Evolutionary conservation across 345 rosid species (phyloP).

Genomic region (Eucalyptus erythrocorys): DNA sequence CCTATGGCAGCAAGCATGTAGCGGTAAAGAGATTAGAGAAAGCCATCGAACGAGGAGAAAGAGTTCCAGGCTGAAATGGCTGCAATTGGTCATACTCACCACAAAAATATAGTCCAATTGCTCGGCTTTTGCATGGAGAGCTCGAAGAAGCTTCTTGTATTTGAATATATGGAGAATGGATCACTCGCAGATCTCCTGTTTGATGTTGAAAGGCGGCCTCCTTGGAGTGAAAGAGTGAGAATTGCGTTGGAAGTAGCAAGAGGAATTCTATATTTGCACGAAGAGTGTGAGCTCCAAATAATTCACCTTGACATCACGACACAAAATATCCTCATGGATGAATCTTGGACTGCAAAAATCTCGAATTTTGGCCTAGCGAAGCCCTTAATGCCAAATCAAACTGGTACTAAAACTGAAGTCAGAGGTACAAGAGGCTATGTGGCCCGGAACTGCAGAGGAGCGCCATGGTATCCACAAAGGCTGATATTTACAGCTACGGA

Average conservation of each 20-base stretch:
- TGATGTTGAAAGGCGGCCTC: neutral
- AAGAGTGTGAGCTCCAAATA: slow-evolving; percentile 1
- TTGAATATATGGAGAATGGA: neutral
- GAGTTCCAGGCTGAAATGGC: slow-evolving; percentile 11
- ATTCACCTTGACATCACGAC: slow-evolving; percentile 9
- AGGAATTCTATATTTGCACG: neutral
- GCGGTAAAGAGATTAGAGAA: slow-evolving; percentile 6
- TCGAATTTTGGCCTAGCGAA: slow-evolving; percentile 10
- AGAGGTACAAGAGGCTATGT: neutral
- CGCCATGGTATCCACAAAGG: neutral
- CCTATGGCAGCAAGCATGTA: neutral
- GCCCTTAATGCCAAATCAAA: slow-evolving; percentile 6
- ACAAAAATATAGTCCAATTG: slow-evolving; percentile 12
- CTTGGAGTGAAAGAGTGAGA: neutral
- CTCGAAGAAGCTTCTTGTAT: neutral
- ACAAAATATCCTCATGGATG: slow-evolving; percentile 5
- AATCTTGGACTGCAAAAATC: neutral
- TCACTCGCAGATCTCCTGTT: neutral
- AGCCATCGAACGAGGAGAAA: neutral
- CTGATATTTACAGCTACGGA: slow-evolving; percentile 14
- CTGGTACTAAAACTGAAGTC: neutral
- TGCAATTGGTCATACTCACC: slow-evolving; percentile 6
- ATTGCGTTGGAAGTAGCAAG: neutral
- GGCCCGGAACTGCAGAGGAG: slow-evolving; percentile 10
- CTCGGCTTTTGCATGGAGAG: slow-evolving; percentile 13